Percentiles rank a stretch among this genome's conserved stretches.
phyloP scores from a whole-genome alignment of 2,329 filamentous ascomycete species.

The Fusarium sp. region DNA sequence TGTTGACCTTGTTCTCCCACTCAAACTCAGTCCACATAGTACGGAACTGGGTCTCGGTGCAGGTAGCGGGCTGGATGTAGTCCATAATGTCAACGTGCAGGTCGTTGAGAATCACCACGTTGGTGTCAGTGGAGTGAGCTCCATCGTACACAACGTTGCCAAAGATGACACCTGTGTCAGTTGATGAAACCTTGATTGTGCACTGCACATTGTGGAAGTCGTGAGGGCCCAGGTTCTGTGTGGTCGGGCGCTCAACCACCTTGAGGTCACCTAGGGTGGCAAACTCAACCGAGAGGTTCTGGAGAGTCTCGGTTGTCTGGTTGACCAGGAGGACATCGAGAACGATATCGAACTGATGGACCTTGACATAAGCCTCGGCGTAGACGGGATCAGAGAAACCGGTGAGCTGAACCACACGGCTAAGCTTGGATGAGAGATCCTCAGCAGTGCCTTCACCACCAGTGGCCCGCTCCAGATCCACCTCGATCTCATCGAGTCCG shows the following conservation, averaged over 20 bases:
- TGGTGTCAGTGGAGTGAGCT: slow-evolving; percentile 89
- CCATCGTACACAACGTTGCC: slow-evolving; percentile 99
- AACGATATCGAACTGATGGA: slow-evolving; percentile 98
- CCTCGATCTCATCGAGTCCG: slow-evolving; percentile 85
- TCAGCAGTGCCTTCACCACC: slow-evolving; percentile 87
- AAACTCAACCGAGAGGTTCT: slow-evolving; percentile 97
- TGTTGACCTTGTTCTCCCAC: slow-evolving; percentile 99
- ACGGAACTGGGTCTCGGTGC: slow-evolving; percentile 97
- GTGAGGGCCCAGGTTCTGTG: slow-evolving; percentile 93
- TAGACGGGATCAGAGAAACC: slow-evolving; percentile 99
- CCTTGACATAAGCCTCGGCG: slow-evolving; percentile 98
- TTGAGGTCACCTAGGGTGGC: slow-evolving; percentile 98
- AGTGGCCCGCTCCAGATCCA: slow-evolving; percentile 93
- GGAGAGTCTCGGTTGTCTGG: slow-evolving; percentile 94
- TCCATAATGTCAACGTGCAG: slow-evolving; percentile 99
- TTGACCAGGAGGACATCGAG: slow-evolving; percentile 97
- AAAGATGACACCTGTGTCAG: slow-evolving; percentile 98
- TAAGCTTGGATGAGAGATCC: slow-evolving; percentile 93
- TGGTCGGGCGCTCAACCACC: slow-evolving; percentile 95
- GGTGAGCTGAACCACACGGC: slow-evolving; percentile 94
- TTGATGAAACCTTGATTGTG: slow-evolving; percentile 98
- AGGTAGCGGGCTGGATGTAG: slow-evolving; percentile 97
- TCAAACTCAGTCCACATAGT: slow-evolving; percentile 99
- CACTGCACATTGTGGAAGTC: slow-evolving; percentile 99
- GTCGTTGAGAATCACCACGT: slow-evolving; percentile 98